Evolutionary conservation across 176 grass and related monocot genomes (phyloP), one percentile per base, ranked within the genome.

Genomic region (Juncus inflexus): DNA sequence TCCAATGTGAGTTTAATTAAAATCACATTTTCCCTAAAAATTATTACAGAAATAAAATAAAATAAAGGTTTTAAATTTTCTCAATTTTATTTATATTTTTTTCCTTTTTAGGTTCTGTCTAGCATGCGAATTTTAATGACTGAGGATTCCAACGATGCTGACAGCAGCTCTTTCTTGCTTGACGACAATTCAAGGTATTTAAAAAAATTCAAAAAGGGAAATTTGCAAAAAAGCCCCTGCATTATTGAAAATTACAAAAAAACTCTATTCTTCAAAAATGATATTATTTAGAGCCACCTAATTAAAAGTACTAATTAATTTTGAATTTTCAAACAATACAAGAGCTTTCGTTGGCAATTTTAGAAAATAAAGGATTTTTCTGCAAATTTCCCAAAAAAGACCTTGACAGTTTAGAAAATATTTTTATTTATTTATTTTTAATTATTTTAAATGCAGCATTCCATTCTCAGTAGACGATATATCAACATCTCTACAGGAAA

Each of bases 401-500:
- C 0, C 1, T 28, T 28, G 1, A 28, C 19, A 28, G 19, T 28
- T 37, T 58, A 40, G 15, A 75, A 13, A 42, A 45, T 59, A 69
- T 19, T 42, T 67, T 63, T 56, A 74, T 74, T 12, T 14, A 10
- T n/a, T 68, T 42, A 9, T 64, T 0, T 28, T 9, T 53, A 43
- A 12, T 53, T 28, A 5, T 64, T 72, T 37, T 65, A 58, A 50
- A 57, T 81, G 64, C 85, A 99, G 94, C 85, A 92, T 99, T 60
- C 94, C 88, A 2, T 99, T 99, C 75, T 89, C 94, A 36, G 78
- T 99, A 15, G 85, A 99, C 55, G 94, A 99, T 71, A 84, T 99
- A 73, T 86, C 80, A 52, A 92, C 74, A 60, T 84, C 88, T 41
- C 74, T 92, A 78, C 83, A 92, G 55, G 94, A 89, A 62, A 97